phyloP scores from a whole-genome alignment of 352 stramenopile genomes.

The Pythium oligandrum region DNA sequence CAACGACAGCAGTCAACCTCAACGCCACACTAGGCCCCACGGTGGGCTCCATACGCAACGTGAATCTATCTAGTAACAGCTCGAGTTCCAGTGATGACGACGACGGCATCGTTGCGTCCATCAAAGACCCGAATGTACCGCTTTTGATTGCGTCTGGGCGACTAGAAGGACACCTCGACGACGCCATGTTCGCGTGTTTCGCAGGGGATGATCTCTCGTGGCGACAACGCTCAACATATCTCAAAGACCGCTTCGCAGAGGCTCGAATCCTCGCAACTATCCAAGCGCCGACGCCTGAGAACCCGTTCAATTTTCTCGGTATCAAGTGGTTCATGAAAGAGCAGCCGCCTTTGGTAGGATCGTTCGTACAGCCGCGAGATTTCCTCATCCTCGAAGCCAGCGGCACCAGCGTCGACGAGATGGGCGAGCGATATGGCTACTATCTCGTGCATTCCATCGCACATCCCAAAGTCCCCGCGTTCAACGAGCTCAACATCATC shows the following conservation, averaged over 20 bases:
- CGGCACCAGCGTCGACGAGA: slow-evolving; percentile 35
- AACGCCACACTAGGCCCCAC: too few relatives aligned
- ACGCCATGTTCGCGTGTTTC: slow-evolving; percentile 19
- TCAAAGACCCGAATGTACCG: too few relatives aligned
- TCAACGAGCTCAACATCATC: slow-evolving; percentile 26
- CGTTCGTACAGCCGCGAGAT: slow-evolving; percentile 42
- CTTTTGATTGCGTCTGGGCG: background rate
- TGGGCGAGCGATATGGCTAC: slow-evolving; percentile 36
- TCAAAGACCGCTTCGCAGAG: slow-evolving; percentile 22
- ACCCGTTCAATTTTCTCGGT: slow-evolving; percentile 39
- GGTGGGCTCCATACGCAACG: too few relatives aligned
- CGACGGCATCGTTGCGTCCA: too few relatives aligned
- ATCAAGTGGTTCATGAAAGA: slow-evolving; percentile 39
- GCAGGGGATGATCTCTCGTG: slow-evolving; percentile 20
- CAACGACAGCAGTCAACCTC: too few relatives aligned
- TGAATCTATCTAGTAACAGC: too few relatives aligned
- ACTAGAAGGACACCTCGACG: slow-evolving; percentile 16
- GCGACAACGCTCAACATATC: slow-evolving; percentile 18
- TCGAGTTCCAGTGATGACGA: too few relatives aligned
- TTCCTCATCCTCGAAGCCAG: slow-evolving; percentile 44
- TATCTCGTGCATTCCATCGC: slow-evolving; percentile 52
- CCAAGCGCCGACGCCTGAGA: slow-evolving; percentile 13
- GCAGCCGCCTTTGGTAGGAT: slow-evolving; percentile 11
- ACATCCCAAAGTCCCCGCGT: slow-evolving; percentile 26
- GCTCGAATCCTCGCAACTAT: slow-evolving; percentile 25